Base-by-base conservation (phyloP, 768 basidiomycete species). In the Tricholoma furcatifolium region DNA sequence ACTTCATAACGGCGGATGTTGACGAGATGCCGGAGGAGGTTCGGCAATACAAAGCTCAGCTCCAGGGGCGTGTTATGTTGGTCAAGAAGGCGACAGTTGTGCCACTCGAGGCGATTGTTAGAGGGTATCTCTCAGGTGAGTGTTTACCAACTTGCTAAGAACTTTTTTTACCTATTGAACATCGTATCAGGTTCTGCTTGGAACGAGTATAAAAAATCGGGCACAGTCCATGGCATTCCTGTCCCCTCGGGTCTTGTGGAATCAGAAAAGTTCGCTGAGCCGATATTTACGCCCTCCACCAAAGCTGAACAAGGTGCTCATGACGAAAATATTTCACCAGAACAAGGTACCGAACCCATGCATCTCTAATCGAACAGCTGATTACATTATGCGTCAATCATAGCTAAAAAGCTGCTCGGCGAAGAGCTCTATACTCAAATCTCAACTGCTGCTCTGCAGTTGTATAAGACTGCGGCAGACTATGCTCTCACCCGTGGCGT, bases 221-320 rank as follows among this genome's bases (percentile, higher is more conserved):
- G 88, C 43, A 98, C 93, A 0, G 87, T 96, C 4, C 96, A 98
- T 61, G 90, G 90, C 1, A 91, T 97, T 23, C 63, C 74, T 7
- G 73, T 97, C 45, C 87, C 90, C 0, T 69, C 77, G 5, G 91
- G 86, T 8, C 73, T 97, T 47, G 75, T 83, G n/a, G 95, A 99
- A 74, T 91, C 89, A 1, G 80, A 91, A 60, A 85, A 88, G 63
- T 73, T 99, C 18, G 81, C 86, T 1, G 73, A 85, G 54, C 91
- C 95, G 1, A 71, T 98, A 24, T 95, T 99, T 67, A 99, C 97
- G 0, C 97, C 97, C 0, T 96, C 93, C 0, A 98, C 97, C 6
- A 98, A 99, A 67, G 97, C 96, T 1, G 93, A 93, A 50, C 85
- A 88, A 62, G 97, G 97, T 1, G 77, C 80, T 40, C 95, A 99